Conservation (phyloP, 2,329 filamentous ascomycete genomes). For the Ascochyta rabiei region DNA sequence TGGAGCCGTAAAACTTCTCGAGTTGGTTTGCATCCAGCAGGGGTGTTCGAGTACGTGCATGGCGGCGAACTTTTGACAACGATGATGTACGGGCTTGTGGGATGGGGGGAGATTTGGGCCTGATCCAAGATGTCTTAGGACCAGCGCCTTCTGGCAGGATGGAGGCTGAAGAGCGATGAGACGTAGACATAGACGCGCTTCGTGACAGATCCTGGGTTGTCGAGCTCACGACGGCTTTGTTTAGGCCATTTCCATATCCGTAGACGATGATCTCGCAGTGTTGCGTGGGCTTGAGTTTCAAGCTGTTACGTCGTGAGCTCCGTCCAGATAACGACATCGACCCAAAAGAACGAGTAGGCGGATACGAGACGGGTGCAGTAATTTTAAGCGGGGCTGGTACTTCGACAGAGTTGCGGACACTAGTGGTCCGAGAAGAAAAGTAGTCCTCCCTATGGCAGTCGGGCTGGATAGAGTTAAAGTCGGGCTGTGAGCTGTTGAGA, state of each 20-base stretch:
- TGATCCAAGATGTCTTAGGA: slow-evolving; percentile 29
- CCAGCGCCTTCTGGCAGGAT: slow-evolving; percentile 21
- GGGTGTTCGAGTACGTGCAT: slow-evolving; percentile 29
- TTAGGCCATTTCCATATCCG: slow-evolving; percentile 48
- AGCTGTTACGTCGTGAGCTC: slow-evolving; percentile 37
- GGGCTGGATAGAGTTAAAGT: slow-evolving; percentile 46
- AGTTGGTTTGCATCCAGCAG: slow-evolving; percentile 30
- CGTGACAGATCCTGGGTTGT: slow-evolving; percentile 1
- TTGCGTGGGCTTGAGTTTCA: slow-evolving; percentile 28
- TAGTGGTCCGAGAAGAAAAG: slow-evolving; percentile 31
- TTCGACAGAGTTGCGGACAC: slow-evolving; percentile 40
- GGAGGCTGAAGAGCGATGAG: slow-evolving; percentile 20
- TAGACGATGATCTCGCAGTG: slow-evolving; percentile 48
- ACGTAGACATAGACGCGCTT: slow-evolving; percentile 2
- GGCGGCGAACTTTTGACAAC: slow-evolving; percentile 15
- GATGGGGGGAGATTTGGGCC: slow-evolving; percentile 22
- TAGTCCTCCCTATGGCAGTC: slow-evolving; percentile 55
- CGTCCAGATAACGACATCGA: slow-evolving; percentile 38
- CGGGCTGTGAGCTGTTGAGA: slow-evolving; percentile 15
- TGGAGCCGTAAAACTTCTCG: slow-evolving; percentile 14
- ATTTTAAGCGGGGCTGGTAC: slow-evolving; percentile 36
- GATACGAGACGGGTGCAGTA: slow-evolving; percentile 39
- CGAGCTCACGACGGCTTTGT: slow-evolving; percentile 23
- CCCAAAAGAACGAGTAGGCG: slow-evolving; percentile 37
- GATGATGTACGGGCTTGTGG: slow-evolving; percentile 18